Conservation (phyloP, 2,329 filamentous ascomycete genomes). For the Colletotrichum tofieldiae region DNA sequence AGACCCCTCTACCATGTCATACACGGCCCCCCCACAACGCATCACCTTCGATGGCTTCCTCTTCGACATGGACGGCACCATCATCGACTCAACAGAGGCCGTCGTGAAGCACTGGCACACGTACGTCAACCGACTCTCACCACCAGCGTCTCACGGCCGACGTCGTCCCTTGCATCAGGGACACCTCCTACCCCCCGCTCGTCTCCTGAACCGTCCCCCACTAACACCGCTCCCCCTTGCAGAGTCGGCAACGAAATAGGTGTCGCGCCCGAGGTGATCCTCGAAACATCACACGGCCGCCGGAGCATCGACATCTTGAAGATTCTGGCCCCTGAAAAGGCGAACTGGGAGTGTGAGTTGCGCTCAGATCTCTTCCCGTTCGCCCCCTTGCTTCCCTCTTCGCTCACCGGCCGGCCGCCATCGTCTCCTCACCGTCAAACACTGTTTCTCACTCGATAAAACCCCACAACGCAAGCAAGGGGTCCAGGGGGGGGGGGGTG, state of each 20-base stretch:
- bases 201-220: slow-evolving; percentile 11
- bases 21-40: slow-evolving; percentile 40
- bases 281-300: slow-evolving; percentile 92
- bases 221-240: slow-evolving; percentile 43
- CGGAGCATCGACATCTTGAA: slow-evolving; percentile 89
- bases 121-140: slow-evolving; percentile 58
- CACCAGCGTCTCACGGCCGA: slow-evolving; percentile 15
- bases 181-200: slow-evolving; percentile 1
- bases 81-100: slow-evolving; percentile 85
- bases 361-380: slow-evolving; percentile 17
- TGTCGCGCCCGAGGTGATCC: slow-evolving; percentile 86
- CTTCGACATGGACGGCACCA: slow-evolving; percentile 87
- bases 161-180: slow-evolving; percentile 27
- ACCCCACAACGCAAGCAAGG: slow-evolving; percentile 9
- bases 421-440: neutral
- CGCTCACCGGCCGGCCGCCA: slow-evolving; percentile 1
- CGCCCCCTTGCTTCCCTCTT: slow-evolving; percentile 32
- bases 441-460: neutral
- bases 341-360: slow-evolving; percentile 92
- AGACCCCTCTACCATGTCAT: slow-evolving; percentile 31
- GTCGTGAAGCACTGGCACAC: slow-evolving; percentile 84
- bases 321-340: slow-evolving; percentile 85
- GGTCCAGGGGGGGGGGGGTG: neutral
- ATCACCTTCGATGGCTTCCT: slow-evolving; percentile 69
- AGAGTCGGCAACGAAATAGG: slow-evolving; percentile 89